Conservation (phyloP, 1,284 basidiomycete species). For the Puccinia coronata region DNA sequence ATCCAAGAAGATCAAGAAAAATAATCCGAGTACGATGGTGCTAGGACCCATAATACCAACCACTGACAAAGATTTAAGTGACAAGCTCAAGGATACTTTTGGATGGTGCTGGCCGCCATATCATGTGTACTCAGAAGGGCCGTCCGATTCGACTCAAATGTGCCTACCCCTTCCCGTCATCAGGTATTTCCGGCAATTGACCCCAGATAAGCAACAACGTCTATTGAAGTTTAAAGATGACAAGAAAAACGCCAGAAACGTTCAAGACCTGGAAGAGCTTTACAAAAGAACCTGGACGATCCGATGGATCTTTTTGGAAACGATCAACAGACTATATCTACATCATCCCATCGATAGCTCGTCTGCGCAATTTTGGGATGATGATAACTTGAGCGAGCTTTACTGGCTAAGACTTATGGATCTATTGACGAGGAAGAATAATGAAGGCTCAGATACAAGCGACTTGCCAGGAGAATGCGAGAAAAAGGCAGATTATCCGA, state of each 20-base stretch:
- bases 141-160: not conserved
- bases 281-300: slow-evolving; percentile 32
- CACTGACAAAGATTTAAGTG: not conserved
- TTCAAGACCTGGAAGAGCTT: slow-evolving; percentile 5
- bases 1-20: not conserved
- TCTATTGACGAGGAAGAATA: not conserved
- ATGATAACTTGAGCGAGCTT: slow-evolving; percentile 30
- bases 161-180: slow-evolving; percentile 16
- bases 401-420: slow-evolving; percentile 19
- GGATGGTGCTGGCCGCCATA: slow-evolving; percentile 40
- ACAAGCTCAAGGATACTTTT: slow-evolving; percentile 23
- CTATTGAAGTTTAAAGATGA: slow-evolving; percentile 19
- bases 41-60: slow-evolving; percentile 16
- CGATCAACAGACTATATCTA: slow-evolving; percentile 11
- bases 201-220: slow-evolving; percentile 5
- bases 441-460: not conserved
- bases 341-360: slow-evolving; percentile 4
- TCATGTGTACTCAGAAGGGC: not conserved
- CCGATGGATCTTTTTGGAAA: slow-evolving; percentile 26
- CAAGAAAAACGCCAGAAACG: not conserved
- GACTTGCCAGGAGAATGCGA: not conserved
- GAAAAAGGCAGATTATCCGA: slow-evolving; percentile 28
- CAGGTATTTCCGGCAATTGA: slow-evolving; percentile 18
- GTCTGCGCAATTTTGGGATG: slow-evolving; percentile 22
- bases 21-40: not conserved